A percentile compares a stretch with the other conserved stretches of the same genome.
These are phyloP conservation scores for Fagus crenata DNA, from an alignment of 306 rosid genomes.

Conservation along the genomic window DNA sequence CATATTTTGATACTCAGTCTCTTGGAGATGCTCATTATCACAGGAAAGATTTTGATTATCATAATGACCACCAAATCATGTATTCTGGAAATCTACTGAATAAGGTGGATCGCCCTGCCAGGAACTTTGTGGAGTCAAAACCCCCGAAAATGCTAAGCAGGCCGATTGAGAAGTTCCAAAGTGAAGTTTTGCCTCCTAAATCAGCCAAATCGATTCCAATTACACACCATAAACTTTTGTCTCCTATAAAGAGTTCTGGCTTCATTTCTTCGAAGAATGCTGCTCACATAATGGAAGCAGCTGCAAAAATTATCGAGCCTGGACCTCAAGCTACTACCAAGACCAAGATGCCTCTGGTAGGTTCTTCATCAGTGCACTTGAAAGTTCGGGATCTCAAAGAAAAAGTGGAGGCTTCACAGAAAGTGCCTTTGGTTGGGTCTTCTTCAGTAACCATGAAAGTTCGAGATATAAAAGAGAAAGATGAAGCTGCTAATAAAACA, in stretches of 20 bases:
- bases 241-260: slow-evolving; percentile 82
- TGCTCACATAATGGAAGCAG: slow-evolving; percentile 96
- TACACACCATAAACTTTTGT: slow-evolving; percentile 89
- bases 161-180: slow-evolving; percentile 91
- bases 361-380: slow-evolving; percentile 63
- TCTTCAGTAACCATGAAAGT: slow-evolving; percentile 54
- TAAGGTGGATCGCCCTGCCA: slow-evolving; percentile 44
- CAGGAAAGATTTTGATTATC: slow-evolving; percentile 49
- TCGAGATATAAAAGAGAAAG: slow-evolving; percentile 59
- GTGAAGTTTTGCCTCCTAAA: slow-evolving; percentile 89
- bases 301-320: slow-evolving; percentile 83
- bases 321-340: slow-evolving; percentile 56
- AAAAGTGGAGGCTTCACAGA: slow-evolving; percentile 68
- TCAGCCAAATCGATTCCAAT: slow-evolving; percentile 86
- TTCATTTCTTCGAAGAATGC: slow-evolving; percentile 74
- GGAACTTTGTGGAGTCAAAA: slow-evolving; percentile 53
- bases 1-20: slow-evolving; percentile 69
- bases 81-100: slow-evolving; percentile 59
- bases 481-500: slow-evolving; percentile 54
- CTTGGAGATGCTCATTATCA: slow-evolving; percentile 54
- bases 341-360: slow-evolving; percentile 47
- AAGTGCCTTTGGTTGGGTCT: slow-evolving; percentile 47
- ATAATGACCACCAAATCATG: slow-evolving; percentile 48
- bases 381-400: slow-evolving; percentile 77
- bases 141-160: slow-evolving; percentile 52